Base-by-base conservation (phyloP, 768 basidiomycete species). In the Amanita thiersii region DNA sequence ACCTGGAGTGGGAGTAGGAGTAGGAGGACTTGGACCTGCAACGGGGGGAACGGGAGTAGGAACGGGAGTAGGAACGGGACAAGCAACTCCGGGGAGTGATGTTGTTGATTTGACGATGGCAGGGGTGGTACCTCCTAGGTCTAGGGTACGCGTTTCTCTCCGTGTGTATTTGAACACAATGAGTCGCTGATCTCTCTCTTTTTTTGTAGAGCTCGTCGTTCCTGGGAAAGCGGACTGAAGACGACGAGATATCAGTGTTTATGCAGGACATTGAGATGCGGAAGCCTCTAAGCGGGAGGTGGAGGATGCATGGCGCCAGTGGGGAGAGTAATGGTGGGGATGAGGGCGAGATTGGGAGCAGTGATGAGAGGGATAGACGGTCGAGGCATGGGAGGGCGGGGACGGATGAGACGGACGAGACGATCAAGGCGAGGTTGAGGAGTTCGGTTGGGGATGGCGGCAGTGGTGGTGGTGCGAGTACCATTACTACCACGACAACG, bases 171-270 rank as follows among this genome's bases (percentile, higher is more conserved):
- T 35, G 41, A 25, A 23, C 40, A 30, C 45, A 64, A 62, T 58
- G 55, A 30, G 24, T 40, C 30, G 55, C 74, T 5, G 33, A 14
- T 35, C 7, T 35, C 29, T 30, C n/a, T n/a, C n/a, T 28, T 28
- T 28, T 7, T 2, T 3, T 39, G 5, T 26, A 43, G 42, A 43
- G 42, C 20, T 45, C 36, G 11, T 70, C 70, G 3, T 73, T 65
- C 52, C 56, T 77, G 42, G 66, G 68, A 39, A 59, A 63, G 1
- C 62, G 64, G 33, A 73, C 74, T 4, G 81, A 87, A 47, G 81
- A 87, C 50, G 84, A 86, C 49, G 86, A 86, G 38, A 77, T 88
- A 20, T 85, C 84, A 3, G 65, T 72, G 9, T 88, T 87, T 50
- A 80, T 88, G 30, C 79, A 81, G 52, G 81, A 86, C 35, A 85